A percentile compares a stretch with the other conserved stretches of the same genome.
phyloP scores from a whole-genome alignment of 352 stramenopile species.

The Globisporangium alternatum region DNA sequence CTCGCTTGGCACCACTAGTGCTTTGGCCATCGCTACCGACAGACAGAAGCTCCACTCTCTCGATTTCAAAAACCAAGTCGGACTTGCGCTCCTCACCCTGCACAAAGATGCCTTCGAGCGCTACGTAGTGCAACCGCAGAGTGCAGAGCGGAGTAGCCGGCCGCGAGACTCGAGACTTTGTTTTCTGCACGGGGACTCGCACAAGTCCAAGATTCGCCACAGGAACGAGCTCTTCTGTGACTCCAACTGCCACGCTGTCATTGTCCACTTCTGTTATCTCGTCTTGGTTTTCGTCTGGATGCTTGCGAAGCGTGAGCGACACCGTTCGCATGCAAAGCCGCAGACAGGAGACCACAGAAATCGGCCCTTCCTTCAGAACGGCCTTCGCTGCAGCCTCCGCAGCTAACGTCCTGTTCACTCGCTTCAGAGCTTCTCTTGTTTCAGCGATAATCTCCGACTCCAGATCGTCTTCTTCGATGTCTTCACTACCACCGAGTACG shows the following conservation, averaged over 20 bases:
- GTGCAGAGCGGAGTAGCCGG: slow-evolving; percentile 56
- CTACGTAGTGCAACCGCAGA: slow-evolving; percentile 49
- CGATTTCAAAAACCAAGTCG: slow-evolving; percentile 74
- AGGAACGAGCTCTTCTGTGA: slow-evolving; percentile 64
- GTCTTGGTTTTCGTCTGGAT: slow-evolving; percentile 27
- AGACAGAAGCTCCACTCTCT: slow-evolving; percentile 52
- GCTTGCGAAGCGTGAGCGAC: slow-evolving; percentile 64
- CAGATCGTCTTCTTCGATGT: slow-evolving; percentile 66
- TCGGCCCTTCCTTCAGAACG: slow-evolving; percentile 13
- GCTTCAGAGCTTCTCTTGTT: slow-evolving; percentile 49
- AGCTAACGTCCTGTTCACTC: slow-evolving; percentile 18
- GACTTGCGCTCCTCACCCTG: slow-evolving; percentile 26
- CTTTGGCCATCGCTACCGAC: slow-evolving; percentile 16
- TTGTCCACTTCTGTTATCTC: slow-evolving; percentile 17
- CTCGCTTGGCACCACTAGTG: slow-evolving; percentile 27
- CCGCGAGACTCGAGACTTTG: slow-evolving; percentile 46
- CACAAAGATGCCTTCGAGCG: slow-evolving; percentile 42
- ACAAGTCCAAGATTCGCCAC: slow-evolving; percentile 84
- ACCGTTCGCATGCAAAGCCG: slow-evolving; percentile 53
- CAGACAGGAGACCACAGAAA: slow-evolving; percentile 39
- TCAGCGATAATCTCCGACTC: slow-evolving; percentile 68
- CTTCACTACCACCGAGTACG: slow-evolving; percentile 38
- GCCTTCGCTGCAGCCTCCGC: slow-evolving; percentile 14
- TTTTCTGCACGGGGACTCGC: slow-evolving; percentile 42
- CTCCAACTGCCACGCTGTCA: slow-evolving; percentile 8